Conservation (phyloP, 1,139 yeast species). For the Lodderomyces metapsilosis region DNA sequence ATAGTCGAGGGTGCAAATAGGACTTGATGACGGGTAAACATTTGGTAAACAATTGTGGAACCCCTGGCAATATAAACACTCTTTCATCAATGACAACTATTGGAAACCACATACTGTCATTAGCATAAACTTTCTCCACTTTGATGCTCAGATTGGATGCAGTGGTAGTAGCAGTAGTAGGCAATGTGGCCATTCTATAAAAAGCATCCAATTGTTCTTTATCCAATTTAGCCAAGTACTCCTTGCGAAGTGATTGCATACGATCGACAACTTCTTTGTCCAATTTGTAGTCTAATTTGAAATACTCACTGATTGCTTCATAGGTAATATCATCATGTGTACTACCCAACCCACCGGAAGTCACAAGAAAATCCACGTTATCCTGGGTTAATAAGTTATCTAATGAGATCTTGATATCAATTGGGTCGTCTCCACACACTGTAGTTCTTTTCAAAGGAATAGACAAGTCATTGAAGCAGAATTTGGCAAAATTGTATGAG, state of each 20-base stretch:
- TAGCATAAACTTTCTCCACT: conserved; percentile 42
- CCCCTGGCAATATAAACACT: conserved; percentile 77
- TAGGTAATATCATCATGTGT: conserved; percentile 90
- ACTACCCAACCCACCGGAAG: conserved; percentile 87
- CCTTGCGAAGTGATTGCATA: conserved; percentile 53
- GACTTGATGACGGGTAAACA: conserved; percentile 39
- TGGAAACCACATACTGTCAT: conserved; percentile 77
- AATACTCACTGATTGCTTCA: conserved; percentile 65
- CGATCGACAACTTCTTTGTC: conserved; percentile 58
- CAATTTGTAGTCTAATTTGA: conserved; percentile 46
- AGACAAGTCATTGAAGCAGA: conserved; percentile 51
- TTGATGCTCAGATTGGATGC: conserved; percentile 11
- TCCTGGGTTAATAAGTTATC: conserved; percentile 37
- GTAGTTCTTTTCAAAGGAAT: conserved; percentile 64
- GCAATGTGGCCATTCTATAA: conserved; percentile 77
- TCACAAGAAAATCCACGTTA: conserved; percentile 66
- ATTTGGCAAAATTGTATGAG: conserved; percentile 66
- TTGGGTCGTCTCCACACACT: conserved; percentile 75
- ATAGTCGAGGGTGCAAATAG: conserved; percentile 25
- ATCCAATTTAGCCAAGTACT: conserved; percentile 35
- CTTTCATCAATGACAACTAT: conserved; percentile 61
- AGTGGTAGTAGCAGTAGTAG: conserved; percentile 22
- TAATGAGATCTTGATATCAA: conserved; percentile 59
- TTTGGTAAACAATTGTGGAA: conserved; percentile 66
- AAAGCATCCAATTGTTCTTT: conserved; percentile 56